Evolutionary conservation across 2,329 filamentous ascomycete species (phyloP), one percentile per base, ranked within the genome.

Genomic region (Apiospora phragmitis): DNA sequence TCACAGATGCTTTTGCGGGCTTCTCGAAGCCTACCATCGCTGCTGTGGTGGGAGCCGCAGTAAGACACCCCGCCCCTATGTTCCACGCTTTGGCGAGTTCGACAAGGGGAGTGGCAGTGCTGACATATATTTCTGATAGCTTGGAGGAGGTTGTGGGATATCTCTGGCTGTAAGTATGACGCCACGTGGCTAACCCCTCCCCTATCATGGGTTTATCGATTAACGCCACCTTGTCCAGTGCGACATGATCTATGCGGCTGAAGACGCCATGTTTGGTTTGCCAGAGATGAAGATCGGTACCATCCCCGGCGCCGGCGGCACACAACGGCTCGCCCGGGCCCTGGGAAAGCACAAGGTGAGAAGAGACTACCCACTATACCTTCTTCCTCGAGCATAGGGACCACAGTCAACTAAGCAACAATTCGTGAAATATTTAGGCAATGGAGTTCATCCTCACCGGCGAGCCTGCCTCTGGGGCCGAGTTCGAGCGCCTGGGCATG

Each of bases 281-380:
- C 95, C 95, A 0, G 96, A 98, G 85, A 94, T 98, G 83, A 97
- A 95, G 84, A 87, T 98, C 9, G 95, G 96, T 21, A 92, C 92
- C 3, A 94, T 98, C 70, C 96, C 95, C 0, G 95, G 96, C 3
- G 95, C 93, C 0, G 95, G 95, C 26, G 95, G 95, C 12, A 94
- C 91, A 70, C 96, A 98, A 69, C 75, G 81, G 26, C 74, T 83
- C 26, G 77, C 79, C 3, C 76, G 76, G 42, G 77, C 76, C 2
- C 59, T 83, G 51, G 81, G 81, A 11, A 82, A 82, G 74, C 75
- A 79, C 67, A 80, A 76, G 74, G 78, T 76, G 70, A 76, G 49
- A 70, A 41, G 12, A 14, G 3, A 14, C 4, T 4, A 8, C 9
- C n/a, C n/a, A 4, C 3, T 26, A 24, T 24, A 65, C 43, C n/a